phyloP scores from a whole-genome alignment of 305 asterid genomes.

The Solanum hybrid region DNA sequence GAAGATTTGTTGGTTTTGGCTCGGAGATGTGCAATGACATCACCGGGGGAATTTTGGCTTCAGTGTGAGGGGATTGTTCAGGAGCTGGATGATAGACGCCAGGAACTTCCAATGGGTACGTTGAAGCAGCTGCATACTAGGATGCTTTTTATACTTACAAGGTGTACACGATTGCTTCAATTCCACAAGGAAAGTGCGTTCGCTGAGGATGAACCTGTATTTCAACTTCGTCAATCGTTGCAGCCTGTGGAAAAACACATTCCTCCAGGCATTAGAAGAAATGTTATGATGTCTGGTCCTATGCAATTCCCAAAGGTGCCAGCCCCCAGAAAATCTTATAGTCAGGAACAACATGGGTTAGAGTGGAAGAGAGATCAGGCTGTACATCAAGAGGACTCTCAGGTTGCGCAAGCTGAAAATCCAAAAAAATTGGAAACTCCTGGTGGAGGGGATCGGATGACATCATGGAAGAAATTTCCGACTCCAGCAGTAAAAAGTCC shows the following conservation, averaged over 20 bases:
- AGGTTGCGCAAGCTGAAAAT: conserved; percentile 34
- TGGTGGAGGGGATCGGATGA: conserved; percentile 55
- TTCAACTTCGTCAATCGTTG: conserved; percentile 78
- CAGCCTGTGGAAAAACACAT: conserved; percentile 58
- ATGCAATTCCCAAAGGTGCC: conserved; percentile 39
- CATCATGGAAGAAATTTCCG: conserved; percentile 85
- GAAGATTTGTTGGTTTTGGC: conserved; percentile 92
- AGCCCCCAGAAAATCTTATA: conserved; percentile 63
- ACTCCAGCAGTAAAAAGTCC: conserved; percentile 68
- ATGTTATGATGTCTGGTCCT: conserved; percentile 37
- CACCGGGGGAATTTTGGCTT: conserved; percentile 98
- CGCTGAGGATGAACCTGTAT: conserved; percentile 76
- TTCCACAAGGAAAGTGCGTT: conserved; percentile 92
- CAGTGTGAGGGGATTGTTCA: conserved; percentile 99
- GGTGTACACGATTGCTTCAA: conserved; percentile 94
- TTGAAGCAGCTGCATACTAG: conserved; percentile 95
- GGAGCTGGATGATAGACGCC: conserved; percentile 94
- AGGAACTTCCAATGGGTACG: conserved; percentile 92
- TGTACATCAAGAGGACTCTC: conserved; percentile 30
- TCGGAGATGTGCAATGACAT: conserved; percentile 92
- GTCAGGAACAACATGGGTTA: conserved; percentile 76
- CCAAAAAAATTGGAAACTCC: conserved; percentile 37
- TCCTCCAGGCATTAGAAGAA: conserved; percentile 35
- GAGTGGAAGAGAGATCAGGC: conserved; percentile 53
- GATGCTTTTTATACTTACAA: conserved; percentile 97